Conservation (phyloP, 2,329 filamentous ascomycete species). For the Fusarium tupiense region DNA sequence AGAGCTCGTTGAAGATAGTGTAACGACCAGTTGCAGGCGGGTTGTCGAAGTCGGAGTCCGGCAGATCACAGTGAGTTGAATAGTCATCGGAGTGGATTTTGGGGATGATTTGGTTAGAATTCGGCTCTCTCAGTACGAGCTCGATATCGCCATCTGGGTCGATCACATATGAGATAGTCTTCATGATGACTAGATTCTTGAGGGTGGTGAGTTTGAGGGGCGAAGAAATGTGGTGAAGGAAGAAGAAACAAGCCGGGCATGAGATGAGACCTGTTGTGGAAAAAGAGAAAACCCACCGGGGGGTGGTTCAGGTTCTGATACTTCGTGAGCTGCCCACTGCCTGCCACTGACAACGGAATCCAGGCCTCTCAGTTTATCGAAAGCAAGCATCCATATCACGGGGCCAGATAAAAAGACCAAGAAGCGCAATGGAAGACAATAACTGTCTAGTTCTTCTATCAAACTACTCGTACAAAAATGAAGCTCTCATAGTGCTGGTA, state of each 20-base stretch:
- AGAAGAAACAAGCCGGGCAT: neutral
- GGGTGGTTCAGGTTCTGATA: neutral
- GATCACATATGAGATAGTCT: neutral
- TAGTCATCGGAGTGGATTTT: neutral
- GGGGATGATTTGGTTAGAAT: neutral
- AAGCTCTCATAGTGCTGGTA: neutral
- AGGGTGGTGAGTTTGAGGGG: fast-evolving
- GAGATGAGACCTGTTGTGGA: neutral
- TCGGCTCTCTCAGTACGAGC: neutral
- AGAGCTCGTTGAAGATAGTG: neutral
- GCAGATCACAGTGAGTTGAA: neutral
- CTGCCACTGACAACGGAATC: fast-evolving
- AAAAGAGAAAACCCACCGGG: neutral
- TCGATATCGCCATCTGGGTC: neutral
- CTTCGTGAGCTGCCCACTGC: neutral
- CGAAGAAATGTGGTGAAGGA: neutral
- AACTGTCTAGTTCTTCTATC: neutral
- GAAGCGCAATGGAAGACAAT: neutral
- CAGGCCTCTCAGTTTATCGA: neutral
- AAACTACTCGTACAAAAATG: neutral
- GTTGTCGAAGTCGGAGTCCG: neutral
- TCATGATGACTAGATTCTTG: neutral
- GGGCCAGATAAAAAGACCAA: neutral
- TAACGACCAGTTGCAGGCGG: neutral
- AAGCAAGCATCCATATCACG: neutral